phyloP scores from a whole-genome alignment of 163 green algal genomes.

The Scenedesmus sp. region DNA sequence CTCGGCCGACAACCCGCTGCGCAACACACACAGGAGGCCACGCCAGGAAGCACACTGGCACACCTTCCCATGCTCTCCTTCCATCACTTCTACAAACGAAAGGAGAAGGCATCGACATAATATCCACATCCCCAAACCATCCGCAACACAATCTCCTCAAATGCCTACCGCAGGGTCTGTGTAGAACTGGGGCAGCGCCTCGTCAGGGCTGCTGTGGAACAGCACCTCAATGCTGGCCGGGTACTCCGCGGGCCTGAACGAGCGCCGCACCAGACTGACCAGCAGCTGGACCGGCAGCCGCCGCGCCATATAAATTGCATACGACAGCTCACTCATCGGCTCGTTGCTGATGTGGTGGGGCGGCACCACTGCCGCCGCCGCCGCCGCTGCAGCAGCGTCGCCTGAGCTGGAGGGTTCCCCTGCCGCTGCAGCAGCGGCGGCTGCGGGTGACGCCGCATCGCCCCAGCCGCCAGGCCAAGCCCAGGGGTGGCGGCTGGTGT shows the following conservation, averaged over 20 bases:
- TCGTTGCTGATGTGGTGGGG: slow-evolving; percentile 54
- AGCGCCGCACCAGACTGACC: slow-evolving; percentile 49
- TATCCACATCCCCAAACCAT: too few relatives aligned
- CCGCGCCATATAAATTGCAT: slow-evolving; percentile 63
- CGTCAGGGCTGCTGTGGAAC: slow-evolving; percentile 57
- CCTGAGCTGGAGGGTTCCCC: background rate
- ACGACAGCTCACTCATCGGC: slow-evolving; percentile 65
- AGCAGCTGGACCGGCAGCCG: slow-evolving; percentile 58
- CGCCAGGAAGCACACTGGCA: too few relatives aligned
- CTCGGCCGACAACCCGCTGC: too few relatives aligned
- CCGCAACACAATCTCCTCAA: background rate
- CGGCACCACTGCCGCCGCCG: background rate
- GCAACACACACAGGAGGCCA: too few relatives aligned
- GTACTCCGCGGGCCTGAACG: slow-evolving; percentile 61
- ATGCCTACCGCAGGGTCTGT: slow-evolving; percentile 42
- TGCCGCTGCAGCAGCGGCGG: background rate
- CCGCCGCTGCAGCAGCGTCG: background rate
- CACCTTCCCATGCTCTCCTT: too few relatives aligned
- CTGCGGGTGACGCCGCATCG: background rate
- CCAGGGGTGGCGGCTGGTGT: background rate
- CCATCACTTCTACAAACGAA: too few relatives aligned
- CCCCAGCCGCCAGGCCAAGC: background rate
- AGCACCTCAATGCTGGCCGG: slow-evolving; percentile 53
- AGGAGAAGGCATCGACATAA: too few relatives aligned
- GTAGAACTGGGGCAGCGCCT: slow-evolving; percentile 65